Base-by-base conservation (phyloP, 225 moss, liverwort and hornwort genomes). In the Sphagnum contortum region DNA sequence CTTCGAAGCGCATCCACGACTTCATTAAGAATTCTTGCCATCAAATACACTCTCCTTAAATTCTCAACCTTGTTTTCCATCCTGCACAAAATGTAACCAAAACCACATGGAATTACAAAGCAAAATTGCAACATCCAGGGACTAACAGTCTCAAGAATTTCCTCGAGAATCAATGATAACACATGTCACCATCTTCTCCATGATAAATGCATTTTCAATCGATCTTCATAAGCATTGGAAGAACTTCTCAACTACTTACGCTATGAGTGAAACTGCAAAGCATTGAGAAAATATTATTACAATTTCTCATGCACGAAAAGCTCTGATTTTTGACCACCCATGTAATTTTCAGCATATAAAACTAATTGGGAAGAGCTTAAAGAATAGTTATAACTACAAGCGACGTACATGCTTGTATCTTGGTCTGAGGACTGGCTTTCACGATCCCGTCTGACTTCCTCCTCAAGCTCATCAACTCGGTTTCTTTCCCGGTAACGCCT, bases 1-100 rank as follows among this genome's bases (percentile, higher is more conserved):
- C 72, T 67, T 69, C 78, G 68, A 48, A 87, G 70, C 9, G 78
- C 77, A 83, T 80, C 78, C 55, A 87, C 77, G 54, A 78, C 80
- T 52, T 76, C 87, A 57, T 87, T 83, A 59, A 87, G 66, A 59
- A 87, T 80, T 53, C 57, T 74, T 49, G 83, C 77, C 53, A 76
- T 83, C 65, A 83, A 77, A 66, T 83, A 83, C 50, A 75, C 65
- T 72, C 55, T 83, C 71, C 77, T 73, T 55, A 83, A 63, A 50
- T 67, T 77, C 47, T 77, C 80, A 50, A 77, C 60, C 68, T 69
- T 80, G 57, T 50, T 68, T 9, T 80, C 77, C 63, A 77, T 71
- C 61, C 87, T 87, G 83, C 72, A 73, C 49, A 61, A 29, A 29
- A 29, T 29, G 29, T 29, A 48, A 75, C 57, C 45, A 57, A 54